Conservation (phyloP, 768 basidiomycete species). For the Naganishia randhawae region DNA sequence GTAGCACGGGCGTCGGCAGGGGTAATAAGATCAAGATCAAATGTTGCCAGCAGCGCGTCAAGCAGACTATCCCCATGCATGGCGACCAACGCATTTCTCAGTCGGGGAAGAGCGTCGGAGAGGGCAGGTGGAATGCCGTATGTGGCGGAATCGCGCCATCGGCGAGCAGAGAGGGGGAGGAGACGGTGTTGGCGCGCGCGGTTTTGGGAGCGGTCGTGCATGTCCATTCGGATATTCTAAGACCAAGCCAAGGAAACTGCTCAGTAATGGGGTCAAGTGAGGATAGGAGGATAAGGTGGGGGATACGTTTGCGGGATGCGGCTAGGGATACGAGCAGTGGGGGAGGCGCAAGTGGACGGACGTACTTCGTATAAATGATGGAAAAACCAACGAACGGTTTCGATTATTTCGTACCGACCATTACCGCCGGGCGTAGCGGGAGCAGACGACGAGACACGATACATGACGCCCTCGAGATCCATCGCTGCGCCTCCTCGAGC, state of each 20-base stretch:
- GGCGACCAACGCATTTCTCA: neutral
- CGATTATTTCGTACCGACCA: neutral
- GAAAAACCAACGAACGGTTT: slow-evolving; percentile 11
- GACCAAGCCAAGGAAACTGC: too few relatives aligned
- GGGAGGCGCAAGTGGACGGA: too few relatives aligned
- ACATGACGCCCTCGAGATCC: neutral
- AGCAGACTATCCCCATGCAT: slow-evolving; percentile 1
- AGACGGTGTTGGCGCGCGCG: slow-evolving; percentile 10
- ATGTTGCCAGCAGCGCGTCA: neutral
- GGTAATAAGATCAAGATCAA: slow-evolving; percentile 7
- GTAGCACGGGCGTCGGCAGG: too few relatives aligned
- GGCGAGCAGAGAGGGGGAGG: neutral
- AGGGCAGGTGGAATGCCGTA: neutral
- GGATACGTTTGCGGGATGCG: too few relatives aligned
- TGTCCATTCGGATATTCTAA: slow-evolving; percentile 6
- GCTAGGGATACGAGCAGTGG: too few relatives aligned
- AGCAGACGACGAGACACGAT: neutral
- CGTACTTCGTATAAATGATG: neutral
- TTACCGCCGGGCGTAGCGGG: too few relatives aligned
- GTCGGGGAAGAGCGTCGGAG: neutral
- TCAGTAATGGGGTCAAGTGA: too few relatives aligned
- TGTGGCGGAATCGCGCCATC: neutral
- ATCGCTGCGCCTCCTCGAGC: neutral
- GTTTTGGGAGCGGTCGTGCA: slow-evolving; percentile 12
- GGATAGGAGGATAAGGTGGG: too few relatives aligned